Percentiles rank a stretch among this genome's conserved stretches.
Evolutionary conservation across 495 filamentous ascomycete species (phyloP).

Genomic region (Friedmanniomyces endolithicus): DNA sequence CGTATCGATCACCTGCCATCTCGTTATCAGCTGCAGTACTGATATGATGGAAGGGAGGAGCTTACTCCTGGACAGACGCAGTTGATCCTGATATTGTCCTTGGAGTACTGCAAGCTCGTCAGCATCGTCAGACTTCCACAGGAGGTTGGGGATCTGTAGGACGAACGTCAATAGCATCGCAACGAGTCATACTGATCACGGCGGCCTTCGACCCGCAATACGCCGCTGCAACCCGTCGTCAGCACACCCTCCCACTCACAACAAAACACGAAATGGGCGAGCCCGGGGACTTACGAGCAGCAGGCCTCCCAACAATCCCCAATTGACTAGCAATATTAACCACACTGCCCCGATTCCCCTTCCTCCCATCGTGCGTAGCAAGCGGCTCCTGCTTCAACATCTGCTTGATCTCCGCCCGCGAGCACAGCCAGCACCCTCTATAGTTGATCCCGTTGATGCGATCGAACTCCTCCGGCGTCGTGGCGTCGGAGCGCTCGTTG

Average conservation of each 20-base stretch:
- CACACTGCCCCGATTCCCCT: constrained; percentile 26
- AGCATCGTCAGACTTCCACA: no score
- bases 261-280: no score
- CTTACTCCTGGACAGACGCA: constrained; percentile 44
- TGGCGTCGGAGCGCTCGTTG: constrained; percentile 31
- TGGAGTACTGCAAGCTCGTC: constrained; percentile 26
- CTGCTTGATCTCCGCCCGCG: constrained; percentile 35
- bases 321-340: constrained; percentile 46
- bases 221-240: constrained; percentile 5
- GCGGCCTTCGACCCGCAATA: constrained; percentile 30
- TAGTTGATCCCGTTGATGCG: constrained; percentile 42
- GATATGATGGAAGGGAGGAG: neutral
- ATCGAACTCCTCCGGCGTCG: constrained; percentile 33
- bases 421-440: constrained; percentile 40
- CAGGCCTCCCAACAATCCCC: constrained; percentile 39
- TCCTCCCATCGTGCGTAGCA: constrained; percentile 25
- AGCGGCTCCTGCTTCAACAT: constrained; percentile 40
- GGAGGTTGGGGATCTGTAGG: no score
- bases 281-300: constrained; percentile 29
- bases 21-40: no score
- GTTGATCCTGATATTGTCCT: constrained; percentile 39
- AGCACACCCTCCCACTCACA: neutral
- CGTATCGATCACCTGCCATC: constrained; percentile 26
- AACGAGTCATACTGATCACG: constrained; percentile 28
- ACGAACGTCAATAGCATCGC: constrained; percentile 38